A percentile compares a stretch with the other conserved stretches of the same genome.
Evolutionary conservation across 306 rosid species (phyloP).

Genomic region (Lotus japonicus): DNA sequence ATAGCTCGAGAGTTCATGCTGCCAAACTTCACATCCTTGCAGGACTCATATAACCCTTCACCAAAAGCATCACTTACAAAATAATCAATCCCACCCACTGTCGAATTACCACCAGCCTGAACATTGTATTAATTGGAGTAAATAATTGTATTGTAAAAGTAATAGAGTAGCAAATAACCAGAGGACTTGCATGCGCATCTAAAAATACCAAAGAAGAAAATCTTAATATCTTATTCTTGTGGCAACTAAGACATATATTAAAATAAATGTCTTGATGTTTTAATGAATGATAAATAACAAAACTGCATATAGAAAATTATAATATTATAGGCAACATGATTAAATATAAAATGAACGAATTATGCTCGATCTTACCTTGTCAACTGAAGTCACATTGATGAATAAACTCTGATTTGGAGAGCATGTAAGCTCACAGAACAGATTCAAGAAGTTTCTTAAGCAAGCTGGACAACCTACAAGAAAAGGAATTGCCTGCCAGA

Average conservation of each 20-base stretch:
- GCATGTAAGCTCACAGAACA: slow-evolving; percentile 97
- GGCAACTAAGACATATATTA: background rate
- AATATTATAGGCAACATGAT: background rate
- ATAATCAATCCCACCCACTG: slow-evolving; percentile 84
- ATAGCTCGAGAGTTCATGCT: slow-evolving; percentile 78
- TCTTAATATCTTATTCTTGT: background rate
- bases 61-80: slow-evolving; percentile 75
- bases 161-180: background rate
- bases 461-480: slow-evolving; percentile 99
- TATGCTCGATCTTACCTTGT: slow-evolving; percentile 45
- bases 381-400: slow-evolving; percentile 79
- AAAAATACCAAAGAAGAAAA: background rate
- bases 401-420: slow-evolving; percentile 96
- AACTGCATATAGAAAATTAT: background rate
- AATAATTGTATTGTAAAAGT: background rate
- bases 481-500: slow-evolving; percentile 91
- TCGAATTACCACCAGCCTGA: slow-evolving; percentile 70
- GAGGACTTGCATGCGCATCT: background rate
- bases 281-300: slow-evolving; percentile 10
- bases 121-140: slow-evolving; percentile 23
- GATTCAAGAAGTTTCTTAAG: slow-evolving; percentile 90
- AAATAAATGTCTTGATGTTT: slow-evolving; percentile 4
- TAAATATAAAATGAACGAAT: slow-evolving; percentile 2
- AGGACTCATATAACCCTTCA: slow-evolving; percentile 84
- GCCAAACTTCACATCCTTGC: slow-evolving; percentile 97